phyloP scores from a whole-genome alignment of 192 early-diverging fungal species.

The Backusella sp. region DNA sequence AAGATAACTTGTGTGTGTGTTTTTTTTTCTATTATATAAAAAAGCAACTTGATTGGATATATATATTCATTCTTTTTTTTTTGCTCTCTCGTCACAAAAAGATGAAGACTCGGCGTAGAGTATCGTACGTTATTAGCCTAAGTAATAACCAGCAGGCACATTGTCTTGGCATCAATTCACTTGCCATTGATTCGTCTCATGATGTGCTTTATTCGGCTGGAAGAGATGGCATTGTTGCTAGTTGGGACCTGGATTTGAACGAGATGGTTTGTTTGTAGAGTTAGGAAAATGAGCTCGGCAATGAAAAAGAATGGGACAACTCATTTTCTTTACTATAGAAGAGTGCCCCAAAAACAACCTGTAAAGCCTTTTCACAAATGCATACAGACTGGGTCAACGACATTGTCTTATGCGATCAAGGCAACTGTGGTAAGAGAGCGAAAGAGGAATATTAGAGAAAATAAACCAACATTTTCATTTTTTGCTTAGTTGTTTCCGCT shows the following conservation, averaged over 20 bases:
- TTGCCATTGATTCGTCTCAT: conserved; percentile 63
- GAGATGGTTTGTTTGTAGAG: neutral
- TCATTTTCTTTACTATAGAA: neutral
- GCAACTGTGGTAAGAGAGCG: conserved; percentile 56
- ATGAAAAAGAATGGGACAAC: too few species aligned
- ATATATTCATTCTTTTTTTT: neutral
- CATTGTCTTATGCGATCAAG: conserved; percentile 70
- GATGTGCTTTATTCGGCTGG: conserved; percentile 81
- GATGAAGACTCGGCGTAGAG: conserved; percentile 35
- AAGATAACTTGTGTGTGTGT: neutral
- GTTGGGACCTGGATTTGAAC: conserved; percentile 76
- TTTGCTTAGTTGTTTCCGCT: conserved; percentile 65
- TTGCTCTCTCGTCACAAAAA: neutral
- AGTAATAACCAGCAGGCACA: conserved; percentile 60
- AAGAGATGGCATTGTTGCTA: conserved; percentile 81
- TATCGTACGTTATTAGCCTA: conserved; percentile 60
- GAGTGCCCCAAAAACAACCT: conserved; percentile 52
- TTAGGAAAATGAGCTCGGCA: too few species aligned
- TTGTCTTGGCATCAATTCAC: conserved; percentile 80
- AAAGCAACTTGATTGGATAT: neutral
- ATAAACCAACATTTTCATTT: neutral
- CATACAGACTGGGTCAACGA: conserved; percentile 99
- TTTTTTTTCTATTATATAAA: neutral
- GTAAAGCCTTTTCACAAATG: conserved; percentile 67
- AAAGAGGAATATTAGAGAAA: neutral